Conservation (phyloP, 2,329 filamentous ascomycete species). For the Trichoderma atrobrunneum region DNA sequence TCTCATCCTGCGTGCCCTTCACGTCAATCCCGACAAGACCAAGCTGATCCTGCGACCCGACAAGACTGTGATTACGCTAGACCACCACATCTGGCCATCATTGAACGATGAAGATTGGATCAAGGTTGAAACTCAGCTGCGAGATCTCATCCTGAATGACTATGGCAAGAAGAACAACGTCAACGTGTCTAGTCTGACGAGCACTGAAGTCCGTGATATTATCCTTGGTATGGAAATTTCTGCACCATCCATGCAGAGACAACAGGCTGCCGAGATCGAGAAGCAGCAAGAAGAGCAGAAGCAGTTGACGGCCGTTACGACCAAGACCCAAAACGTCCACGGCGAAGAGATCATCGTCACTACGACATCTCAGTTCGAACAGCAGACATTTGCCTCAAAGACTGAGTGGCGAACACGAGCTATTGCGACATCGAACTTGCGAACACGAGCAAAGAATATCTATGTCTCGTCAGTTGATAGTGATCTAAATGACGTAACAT, state of each 20-base stretch:
- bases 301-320: conserved; percentile 94
- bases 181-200: conserved; percentile 94
- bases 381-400: conserved; percentile 96
- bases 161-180: conserved; percentile 99
- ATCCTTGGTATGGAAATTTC: conserved; percentile 99
- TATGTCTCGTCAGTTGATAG: conserved; percentile 97
- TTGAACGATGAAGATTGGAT: conserved; percentile 97
- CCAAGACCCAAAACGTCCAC: conserved; percentile 95
- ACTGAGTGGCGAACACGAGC: conserved; percentile 97
- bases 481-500: conserved; percentile 86
- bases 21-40: conserved; percentile 98
- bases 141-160: conserved; percentile 94
- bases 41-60: conserved; percentile 93
- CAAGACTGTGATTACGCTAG: conserved; percentile 96
- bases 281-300: conserved; percentile 97
- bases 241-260: conserved; percentile 94
- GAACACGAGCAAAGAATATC: conserved; percentile 94
- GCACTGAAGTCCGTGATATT: conserved; percentile 95
- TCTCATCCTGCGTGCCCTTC: conserved; percentile 86
- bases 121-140: conserved; percentile 95
- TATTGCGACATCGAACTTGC: conserved; percentile 92
- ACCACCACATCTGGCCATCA: conserved; percentile 98
- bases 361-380: conserved; percentile 96
- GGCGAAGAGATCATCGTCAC: conserved; percentile 98
- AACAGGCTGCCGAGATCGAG: conserved; percentile 97